A percentile compares a stretch with the other conserved stretches of the same genome.
phyloP scores from a whole-genome alignment of 768 basidiomycete species.

The Xanthoconium stramineum region DNA sequence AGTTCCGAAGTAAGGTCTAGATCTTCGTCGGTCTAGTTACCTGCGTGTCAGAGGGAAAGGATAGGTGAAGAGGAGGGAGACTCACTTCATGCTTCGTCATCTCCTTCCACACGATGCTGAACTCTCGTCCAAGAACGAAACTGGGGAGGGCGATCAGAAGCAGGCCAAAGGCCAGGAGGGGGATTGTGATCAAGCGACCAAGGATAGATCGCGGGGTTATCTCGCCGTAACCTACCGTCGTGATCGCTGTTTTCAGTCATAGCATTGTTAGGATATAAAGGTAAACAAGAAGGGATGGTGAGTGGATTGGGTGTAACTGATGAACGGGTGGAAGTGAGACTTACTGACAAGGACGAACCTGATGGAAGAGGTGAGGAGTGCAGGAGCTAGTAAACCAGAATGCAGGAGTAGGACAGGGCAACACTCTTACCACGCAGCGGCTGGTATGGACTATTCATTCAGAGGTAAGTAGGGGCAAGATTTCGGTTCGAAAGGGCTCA shows the following conservation, averaged over 20 bases:
- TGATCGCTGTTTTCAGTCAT: constrained; percentile 53
- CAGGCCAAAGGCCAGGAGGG: constrained; percentile 83
- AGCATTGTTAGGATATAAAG: background rate
- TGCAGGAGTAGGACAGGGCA: background rate
- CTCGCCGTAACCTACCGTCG: constrained; percentile 90
- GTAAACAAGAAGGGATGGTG: background rate
- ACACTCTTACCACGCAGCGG: constrained; percentile 66
- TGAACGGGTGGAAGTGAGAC: constrained; percentile 27
- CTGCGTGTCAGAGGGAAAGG: background rate
- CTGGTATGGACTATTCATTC: constrained; percentile 57
- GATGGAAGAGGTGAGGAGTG: background rate
- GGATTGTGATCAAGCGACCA: constrained; percentile 83
- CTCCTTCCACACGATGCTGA: constrained; percentile 84
- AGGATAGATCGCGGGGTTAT: constrained; percentile 85
- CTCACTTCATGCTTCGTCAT: constrained; percentile 58
- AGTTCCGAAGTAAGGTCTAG: background rate
- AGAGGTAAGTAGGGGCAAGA: background rate
- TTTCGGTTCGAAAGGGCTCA: constrained; percentile 29
- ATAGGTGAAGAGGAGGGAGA: background rate
- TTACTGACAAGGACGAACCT: constrained; percentile 78
- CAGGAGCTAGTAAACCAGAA: background rate
- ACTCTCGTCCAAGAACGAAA: constrained; percentile 90
- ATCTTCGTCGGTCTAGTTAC: constrained; percentile 1
- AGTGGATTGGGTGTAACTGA: background rate
- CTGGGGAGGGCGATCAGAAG: constrained; percentile 87